A percentile compares a stretch with the other conserved stretches of the same genome.
phyloP scores from a whole-genome alignment of 176 grass and related monocot genomes.

The barley (Hordeum vulgare) region DNA sequence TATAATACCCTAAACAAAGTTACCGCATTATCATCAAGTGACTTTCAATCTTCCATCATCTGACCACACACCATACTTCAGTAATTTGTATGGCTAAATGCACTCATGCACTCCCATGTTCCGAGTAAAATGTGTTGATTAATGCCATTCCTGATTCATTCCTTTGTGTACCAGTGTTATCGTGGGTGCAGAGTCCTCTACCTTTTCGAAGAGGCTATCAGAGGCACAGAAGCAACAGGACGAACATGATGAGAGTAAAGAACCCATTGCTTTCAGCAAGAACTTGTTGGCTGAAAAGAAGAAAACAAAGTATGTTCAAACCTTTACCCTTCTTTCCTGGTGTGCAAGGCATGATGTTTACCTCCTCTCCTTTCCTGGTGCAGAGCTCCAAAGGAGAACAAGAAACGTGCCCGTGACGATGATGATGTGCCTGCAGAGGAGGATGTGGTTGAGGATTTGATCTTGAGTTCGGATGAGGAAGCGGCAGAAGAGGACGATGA shows the following conservation, averaged over 20 bases:
- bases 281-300: conserved; percentile 80
- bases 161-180: conserved; percentile 48
- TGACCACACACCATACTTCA: not conserved
- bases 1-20: conserved; percentile 8
- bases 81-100: conserved; percentile 8
- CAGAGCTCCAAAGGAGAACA: conserved; percentile 46
- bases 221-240: conserved; percentile 51
- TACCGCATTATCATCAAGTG: not conserved
- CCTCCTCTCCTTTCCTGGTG: not conserved
- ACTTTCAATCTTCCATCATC: not conserved
- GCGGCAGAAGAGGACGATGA: conserved; percentile 11
- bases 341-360: conserved; percentile 6
- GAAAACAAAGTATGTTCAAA: conserved; percentile 54
- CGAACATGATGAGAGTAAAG: conserved; percentile 49
- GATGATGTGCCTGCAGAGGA: conserved; percentile 44
- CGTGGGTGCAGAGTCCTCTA: conserved; percentile 69
- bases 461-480: conserved; percentile 88
- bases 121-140: conserved; percentile 4
- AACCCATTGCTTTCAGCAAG: conserved; percentile 63
- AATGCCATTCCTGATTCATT: conserved; percentile 12
- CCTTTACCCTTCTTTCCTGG: not conserved
- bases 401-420: conserved; percentile 46
- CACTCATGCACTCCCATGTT: not conserved
- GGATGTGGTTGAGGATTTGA: conserved; percentile 77
- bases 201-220: conserved; percentile 50